These are phyloP conservation scores for Amphibolis antarctica DNA, from an alignment of 106 monocot species.

Conservation along the genomic window DNA sequence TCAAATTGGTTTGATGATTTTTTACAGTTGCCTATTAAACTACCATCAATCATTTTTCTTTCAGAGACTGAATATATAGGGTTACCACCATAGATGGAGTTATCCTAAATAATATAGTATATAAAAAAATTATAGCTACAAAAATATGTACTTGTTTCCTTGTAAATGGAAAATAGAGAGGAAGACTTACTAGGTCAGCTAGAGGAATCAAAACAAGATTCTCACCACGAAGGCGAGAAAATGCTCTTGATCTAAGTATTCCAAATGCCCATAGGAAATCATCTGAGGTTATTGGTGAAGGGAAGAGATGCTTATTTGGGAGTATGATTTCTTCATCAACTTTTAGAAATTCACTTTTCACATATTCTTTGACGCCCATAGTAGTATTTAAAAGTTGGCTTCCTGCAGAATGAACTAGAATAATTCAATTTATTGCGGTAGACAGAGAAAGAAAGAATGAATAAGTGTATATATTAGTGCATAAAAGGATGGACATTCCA, in stretches of 20 bases:
- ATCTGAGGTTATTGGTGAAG: constrained; percentile 34
- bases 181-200: constrained; percentile 67
- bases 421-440: not conserved
- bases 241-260: constrained; percentile 79
- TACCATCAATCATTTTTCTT: too few relatives aligned
- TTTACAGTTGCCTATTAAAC: too few relatives aligned
- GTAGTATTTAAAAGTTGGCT: constrained; percentile 78
- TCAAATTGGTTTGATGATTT: too few relatives aligned
- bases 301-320: constrained; percentile 51
- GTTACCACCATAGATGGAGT: too few relatives aligned
- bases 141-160: not conserved
- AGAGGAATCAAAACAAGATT: constrained; percentile 79
- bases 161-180: not conserved
- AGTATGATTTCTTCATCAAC: constrained; percentile 57
- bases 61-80: too few relatives aligned
- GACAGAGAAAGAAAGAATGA: not conserved
- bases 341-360: constrained; percentile 61
- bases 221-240: constrained; percentile 73
- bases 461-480: too few relatives aligned
- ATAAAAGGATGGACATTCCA: too few relatives aligned
- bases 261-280: constrained; percentile 93
- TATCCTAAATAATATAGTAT: too few relatives aligned
- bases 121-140: too few relatives aligned
- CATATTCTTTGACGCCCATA: constrained; percentile 61
- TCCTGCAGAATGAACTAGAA: constrained; percentile 37